phyloP scores from a whole-genome alignment of 257 asterid genomes.

The Coffea canephora region DNA sequence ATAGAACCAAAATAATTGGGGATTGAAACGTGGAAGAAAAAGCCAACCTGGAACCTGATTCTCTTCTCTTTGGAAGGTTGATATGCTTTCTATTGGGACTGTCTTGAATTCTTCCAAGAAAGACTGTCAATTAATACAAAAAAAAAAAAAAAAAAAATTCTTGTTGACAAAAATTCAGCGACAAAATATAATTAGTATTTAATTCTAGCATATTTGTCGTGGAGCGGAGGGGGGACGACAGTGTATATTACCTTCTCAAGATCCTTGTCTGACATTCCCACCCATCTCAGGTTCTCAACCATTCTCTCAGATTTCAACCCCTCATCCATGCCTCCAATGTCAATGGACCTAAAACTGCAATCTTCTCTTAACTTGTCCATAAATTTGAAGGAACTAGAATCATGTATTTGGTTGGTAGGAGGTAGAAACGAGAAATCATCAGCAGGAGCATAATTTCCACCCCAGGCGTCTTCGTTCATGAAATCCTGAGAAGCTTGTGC shows the following conservation, averaged over 20 bases:
- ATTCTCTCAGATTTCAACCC: conserved; percentile 42
- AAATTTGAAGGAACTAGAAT: conserved; percentile 29
- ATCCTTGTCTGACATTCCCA: conserved; percentile 41
- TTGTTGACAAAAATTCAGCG: not conserved
- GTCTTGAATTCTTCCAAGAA: conserved; percentile 36
- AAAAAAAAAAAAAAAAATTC: not conserved
- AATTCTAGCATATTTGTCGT: not conserved
- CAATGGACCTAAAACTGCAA: conserved; percentile 34
- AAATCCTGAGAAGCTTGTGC: conserved; percentile 81
- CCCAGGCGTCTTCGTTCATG: conserved; percentile 52
- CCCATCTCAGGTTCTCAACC: conserved; percentile 57
- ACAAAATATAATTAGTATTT: not conserved
- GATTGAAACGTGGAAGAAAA: not conserved
- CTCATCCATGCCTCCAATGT: conserved; percentile 48
- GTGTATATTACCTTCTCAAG: conserved; percentile 33
- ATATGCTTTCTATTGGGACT: conserved; percentile 35
- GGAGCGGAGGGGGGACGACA: not conserved
- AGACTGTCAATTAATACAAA: conserved; percentile 19
- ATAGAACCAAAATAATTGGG: not conserved
- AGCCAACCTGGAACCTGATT: conserved; percentile 36
- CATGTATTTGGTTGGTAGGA: conserved; percentile 37
- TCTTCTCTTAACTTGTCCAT: conserved; percentile 38
- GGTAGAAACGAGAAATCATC: conserved; percentile 66
- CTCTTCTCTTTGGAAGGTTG: conserved; percentile 29
- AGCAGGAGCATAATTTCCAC: conserved; percentile 29